Conservation (phyloP, 345 rosid genomes). For the Excoecaria cochinchinensis region DNA sequence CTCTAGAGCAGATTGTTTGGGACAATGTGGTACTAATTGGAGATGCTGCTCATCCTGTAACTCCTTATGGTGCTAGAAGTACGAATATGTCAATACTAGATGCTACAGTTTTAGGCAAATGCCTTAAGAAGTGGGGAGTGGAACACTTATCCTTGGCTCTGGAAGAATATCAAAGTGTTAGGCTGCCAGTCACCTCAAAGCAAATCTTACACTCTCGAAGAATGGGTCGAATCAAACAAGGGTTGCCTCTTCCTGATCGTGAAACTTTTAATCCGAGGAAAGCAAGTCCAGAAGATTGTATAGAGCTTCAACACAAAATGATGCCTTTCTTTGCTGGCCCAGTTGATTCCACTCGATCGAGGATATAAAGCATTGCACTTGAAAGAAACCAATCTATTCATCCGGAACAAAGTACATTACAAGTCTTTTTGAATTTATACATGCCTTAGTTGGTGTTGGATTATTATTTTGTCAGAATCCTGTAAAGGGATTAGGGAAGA, state of each 20-base stretch:
- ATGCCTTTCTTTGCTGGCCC: conserved; percentile 54
- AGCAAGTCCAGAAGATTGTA: conserved; percentile 34
- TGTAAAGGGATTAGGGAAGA: too few relatives aligned
- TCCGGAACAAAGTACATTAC: too few relatives aligned
- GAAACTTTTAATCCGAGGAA: conserved; percentile 34
- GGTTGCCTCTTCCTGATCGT: conserved; percentile 41
- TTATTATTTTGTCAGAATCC: too few relatives aligned
- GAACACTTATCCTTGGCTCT: conserved; percentile 51
- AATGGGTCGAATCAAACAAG: conserved; percentile 69
- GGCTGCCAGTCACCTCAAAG: conserved; percentile 57
- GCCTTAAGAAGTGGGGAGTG: conserved; percentile 52
- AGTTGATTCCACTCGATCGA: conserved; percentile 6
- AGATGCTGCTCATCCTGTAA: conserved; percentile 83
- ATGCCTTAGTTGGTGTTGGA: too few relatives aligned
- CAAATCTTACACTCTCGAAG: conserved; percentile 60
- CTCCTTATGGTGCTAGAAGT: conserved; percentile 81
- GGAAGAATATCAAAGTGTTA: conserved; percentile 59
- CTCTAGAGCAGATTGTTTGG: conserved; percentile 50
- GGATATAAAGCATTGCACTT: not conserved
- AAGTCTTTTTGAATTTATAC: too few relatives aligned
- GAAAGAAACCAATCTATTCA: not conserved
- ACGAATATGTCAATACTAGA: conserved; percentile 82
- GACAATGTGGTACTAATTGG: conserved; percentile 59
- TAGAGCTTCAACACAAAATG: conserved; percentile 48
- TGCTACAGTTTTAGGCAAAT: conserved; percentile 62